Percentiles rank a stretch among this genome's conserved stretches.
phyloP scores from a whole-genome alignment of 2,329 filamentous ascomycete species.

The Alternaria burnsii region DNA sequence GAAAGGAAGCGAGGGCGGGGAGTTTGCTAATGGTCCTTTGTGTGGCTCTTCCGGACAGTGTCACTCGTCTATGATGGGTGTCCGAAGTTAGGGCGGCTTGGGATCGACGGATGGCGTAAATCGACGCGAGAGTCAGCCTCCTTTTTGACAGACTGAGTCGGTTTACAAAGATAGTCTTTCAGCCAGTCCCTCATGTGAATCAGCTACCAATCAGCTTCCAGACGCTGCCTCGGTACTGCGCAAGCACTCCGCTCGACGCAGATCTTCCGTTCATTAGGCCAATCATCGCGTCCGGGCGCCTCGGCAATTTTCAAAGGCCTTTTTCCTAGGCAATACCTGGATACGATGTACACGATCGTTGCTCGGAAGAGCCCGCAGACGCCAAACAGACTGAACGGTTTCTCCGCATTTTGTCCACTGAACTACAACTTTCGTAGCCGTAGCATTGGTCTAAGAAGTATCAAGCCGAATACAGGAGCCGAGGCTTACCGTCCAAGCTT shows the following conservation, averaged over 20 bases:
- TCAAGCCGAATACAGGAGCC: neutral
- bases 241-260: neutral
- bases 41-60: neutral
- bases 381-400: neutral
- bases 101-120: neutral
- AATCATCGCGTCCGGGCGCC: neutral
- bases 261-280: neutral
- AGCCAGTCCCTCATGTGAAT: neutral
- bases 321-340: neutral
- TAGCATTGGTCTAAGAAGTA: neutral
- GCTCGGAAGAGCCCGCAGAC: neutral
- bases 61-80: neutral
- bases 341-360: neutral
- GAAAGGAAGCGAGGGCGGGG: neutral
- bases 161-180: neutral
- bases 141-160: neutral
- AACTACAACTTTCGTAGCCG: too few relatives aligned
- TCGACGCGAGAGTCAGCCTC: neutral
- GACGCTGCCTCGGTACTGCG: neutral
- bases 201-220: neutral
- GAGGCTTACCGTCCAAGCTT: neutral
- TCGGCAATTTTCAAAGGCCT: neutral
- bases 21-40: neutral
- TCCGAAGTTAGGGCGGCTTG: neutral
- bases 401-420: neutral